Percentiles rank a stretch among this genome's conserved stretches.
phyloP scores from a whole-genome alignment of 106 monocot genomes.

The Amphibolis antarctica region DNA sequence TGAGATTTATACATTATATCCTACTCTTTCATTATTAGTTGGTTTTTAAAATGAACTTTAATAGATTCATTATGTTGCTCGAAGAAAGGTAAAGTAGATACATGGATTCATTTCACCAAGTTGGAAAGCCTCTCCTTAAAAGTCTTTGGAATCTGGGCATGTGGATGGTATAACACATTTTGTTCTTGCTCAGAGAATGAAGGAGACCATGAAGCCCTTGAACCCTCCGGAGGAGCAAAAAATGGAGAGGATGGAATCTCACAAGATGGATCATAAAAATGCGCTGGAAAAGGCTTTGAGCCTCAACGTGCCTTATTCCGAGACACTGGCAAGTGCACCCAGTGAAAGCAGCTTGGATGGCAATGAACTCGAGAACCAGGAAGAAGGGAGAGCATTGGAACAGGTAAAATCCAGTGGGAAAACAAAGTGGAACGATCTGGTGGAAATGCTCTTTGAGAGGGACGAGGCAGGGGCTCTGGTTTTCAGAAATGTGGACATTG shows the following conservation, averaged over 20 bases:
- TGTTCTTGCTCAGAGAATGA: slow-evolving; percentile 38
- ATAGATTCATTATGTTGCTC: too few species aligned
- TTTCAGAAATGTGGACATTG: slow-evolving; percentile 22
- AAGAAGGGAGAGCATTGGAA: background rate
- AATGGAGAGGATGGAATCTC: slow-evolving; percentile 70
- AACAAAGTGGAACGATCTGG: slow-evolving; percentile 52
- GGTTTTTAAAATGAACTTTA: too few species aligned
- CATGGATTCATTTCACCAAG: too few species aligned
- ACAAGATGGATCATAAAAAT: slow-evolving; percentile 55
- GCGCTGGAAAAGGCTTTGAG: slow-evolving; percentile 58
- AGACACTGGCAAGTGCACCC: slow-evolving; percentile 18
- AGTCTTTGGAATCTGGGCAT: too few species aligned
- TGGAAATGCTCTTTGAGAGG: slow-evolving; percentile 36
- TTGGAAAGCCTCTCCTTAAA: too few species aligned
- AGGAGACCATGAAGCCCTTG: slow-evolving; percentile 14
- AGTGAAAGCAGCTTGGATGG: background rate
- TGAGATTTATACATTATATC: too few species aligned
- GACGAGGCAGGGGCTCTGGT: slow-evolving; percentile 27
- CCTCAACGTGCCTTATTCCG: slow-evolving; percentile 58
- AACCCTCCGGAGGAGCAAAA: slow-evolving; percentile 40
- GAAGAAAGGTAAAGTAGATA: too few species aligned
- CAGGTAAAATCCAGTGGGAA: slow-evolving; percentile 18
- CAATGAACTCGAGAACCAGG: background rate
- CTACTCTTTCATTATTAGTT: too few species aligned
- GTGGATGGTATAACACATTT: background rate